Evolutionary conservation across 179 eudicot genomes (phyloP), one percentile per base, ranked within the genome.

Genomic region (Spinacia oleracea): DNA sequence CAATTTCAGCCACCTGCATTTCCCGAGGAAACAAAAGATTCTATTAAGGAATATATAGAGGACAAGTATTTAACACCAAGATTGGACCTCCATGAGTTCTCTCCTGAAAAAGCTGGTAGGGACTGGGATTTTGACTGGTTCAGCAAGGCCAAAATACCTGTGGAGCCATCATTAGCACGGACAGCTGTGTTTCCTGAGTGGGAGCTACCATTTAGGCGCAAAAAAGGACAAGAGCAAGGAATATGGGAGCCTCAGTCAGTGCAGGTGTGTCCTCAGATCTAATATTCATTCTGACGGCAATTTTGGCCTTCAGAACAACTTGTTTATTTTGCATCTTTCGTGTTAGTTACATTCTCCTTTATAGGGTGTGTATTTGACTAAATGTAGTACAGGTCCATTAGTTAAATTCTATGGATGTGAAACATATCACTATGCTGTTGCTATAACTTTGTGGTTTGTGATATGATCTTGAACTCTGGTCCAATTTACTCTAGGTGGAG

Each of bases 91-190:
- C 94, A 93, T 80, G 98, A 90, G 73, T 96, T 93, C 84, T 87
- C 97, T 67, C 89, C 96, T 3, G 94, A 93, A 71, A 90, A 89
- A 76, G 89, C 88, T 80, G 99, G 99, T 79, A 90, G 86, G 74
- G 89, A 89, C 62, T 96, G 98, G 99, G 96, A 96, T 21, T 96
- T 96, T 78, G 97, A 96, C 87, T 96, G 99, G 99, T 93, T 96
- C 72, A 88, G 83, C 69, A 87, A 85, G 85, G 92, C 96, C 46
- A 90, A 92, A 78, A 78, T 89, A 78, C 88, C 87, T 51, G 77
- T 89, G 25, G 98, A 96, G 48, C 91, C 97, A 46, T 91, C 99
- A 71, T 75, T 90, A 73, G 93, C 98, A 20, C 94, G 93, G 15
- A 87, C 93, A 77, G 85, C 89, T 56, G 90, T 96, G 77, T 90